Percentiles rank a stretch among this genome's conserved stretches.
Evolutionary conservation across 495 filamentous ascomycete species (phyloP).

Genomic region (Ascobolus immersus): DNA sequence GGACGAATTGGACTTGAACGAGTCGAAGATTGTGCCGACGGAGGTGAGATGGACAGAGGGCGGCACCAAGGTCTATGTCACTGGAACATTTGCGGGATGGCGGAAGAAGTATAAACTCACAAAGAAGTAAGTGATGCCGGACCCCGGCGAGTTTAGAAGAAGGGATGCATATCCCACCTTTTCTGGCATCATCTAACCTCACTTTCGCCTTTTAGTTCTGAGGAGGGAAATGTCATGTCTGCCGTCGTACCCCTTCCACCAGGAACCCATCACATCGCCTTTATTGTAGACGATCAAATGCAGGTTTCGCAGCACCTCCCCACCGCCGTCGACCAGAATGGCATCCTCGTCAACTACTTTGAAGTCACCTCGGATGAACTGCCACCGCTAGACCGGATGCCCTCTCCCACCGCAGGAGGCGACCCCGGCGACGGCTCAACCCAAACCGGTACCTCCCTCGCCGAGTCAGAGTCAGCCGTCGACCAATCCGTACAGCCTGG

Average conservation of each 20-base stretch:
- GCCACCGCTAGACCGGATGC: conserved; percentile 24
- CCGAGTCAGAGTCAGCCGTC: conserved; percentile 14
- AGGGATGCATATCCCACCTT: background rate
- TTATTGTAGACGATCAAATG: conserved; percentile 87
- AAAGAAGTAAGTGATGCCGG: conserved; percentile 33
- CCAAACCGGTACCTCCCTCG: conserved; percentile 13
- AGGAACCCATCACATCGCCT: conserved; percentile 88
- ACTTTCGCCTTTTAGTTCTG: no score
- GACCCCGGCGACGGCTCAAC: conserved; percentile 3
- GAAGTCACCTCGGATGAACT: conserved; percentile 65
- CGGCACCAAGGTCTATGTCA: conserved; percentile 66
- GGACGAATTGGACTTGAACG: conserved; percentile 42
- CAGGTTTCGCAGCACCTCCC: conserved; percentile 59
- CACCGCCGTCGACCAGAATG: conserved; percentile 88
- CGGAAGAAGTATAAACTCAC: conserved; percentile 69
- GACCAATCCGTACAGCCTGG: conserved; percentile 14
- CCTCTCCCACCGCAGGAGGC: conserved; percentile 20
- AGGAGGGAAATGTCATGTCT: conserved; percentile 28
- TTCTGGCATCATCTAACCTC: background rate
- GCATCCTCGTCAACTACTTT: conserved; percentile 91
- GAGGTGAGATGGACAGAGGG: conserved; percentile 54
- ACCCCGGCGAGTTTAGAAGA: background rate
- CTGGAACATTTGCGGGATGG: conserved; percentile 90
- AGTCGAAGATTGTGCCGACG: conserved; percentile 48
- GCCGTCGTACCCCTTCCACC: conserved; percentile 58